These are phyloP conservation scores for Boletellus ananiceps DNA, from an alignment of 768 basidiomycete species.

Conservation along the genomic window DNA sequence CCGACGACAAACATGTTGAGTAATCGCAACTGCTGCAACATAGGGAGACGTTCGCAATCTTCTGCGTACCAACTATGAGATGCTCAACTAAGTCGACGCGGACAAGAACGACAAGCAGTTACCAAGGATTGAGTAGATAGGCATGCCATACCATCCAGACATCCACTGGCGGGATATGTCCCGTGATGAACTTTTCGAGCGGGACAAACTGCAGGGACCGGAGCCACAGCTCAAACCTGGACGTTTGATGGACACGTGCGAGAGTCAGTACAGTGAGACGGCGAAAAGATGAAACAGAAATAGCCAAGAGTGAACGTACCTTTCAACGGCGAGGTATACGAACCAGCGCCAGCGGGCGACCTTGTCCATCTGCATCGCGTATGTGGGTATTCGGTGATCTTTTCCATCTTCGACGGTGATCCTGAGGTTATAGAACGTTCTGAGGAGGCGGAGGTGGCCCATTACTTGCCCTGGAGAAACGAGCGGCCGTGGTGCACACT, in stretches of 20 bases:
- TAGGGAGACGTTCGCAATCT: constrained; percentile 29
- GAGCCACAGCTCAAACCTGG: constrained; percentile 37
- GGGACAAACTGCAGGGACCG: constrained; percentile 19
- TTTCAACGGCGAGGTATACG: constrained; percentile 35
- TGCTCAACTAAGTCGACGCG: background rate
- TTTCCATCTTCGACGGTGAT: constrained; percentile 26
- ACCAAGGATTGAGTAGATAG: constrained; percentile 38
- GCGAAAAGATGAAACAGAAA: background rate
- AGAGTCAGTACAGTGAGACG: background rate
- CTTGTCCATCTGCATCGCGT: constrained; percentile 22
- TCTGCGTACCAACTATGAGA: constrained; percentile 29
- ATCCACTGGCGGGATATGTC: constrained; percentile 34
- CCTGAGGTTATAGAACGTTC: constrained; percentile 30
- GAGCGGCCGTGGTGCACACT: constrained; percentile 19
- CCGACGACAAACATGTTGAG: constrained; percentile 28
- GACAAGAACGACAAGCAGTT: background rate
- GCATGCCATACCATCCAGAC: constrained; percentile 44
- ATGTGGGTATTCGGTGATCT: constrained; percentile 26
- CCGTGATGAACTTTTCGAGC: constrained; percentile 24
- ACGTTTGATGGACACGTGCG: background rate
- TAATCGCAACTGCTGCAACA: constrained; percentile 22
- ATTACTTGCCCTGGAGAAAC: constrained; percentile 32
- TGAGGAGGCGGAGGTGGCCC: constrained; percentile 33
- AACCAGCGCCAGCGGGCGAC: constrained; percentile 38
- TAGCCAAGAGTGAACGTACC: constrained; percentile 18